These are phyloP conservation scores for Lyophyllum shimeji DNA, from an alignment of 768 basidiomycete genomes.

Conservation along the genomic window DNA sequence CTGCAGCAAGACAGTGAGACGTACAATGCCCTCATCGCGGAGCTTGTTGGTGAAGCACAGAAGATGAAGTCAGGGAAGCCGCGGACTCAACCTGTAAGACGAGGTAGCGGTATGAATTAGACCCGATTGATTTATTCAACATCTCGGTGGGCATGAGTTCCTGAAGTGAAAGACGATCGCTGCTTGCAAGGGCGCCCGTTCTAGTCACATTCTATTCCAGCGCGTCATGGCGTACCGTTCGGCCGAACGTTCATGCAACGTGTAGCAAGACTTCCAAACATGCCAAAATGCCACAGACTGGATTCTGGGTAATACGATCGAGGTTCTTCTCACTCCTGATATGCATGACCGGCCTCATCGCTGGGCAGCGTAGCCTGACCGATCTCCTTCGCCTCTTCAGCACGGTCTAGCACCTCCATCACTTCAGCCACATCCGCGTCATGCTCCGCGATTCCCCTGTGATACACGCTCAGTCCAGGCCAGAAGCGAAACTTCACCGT, in stretches of 20 bases:
- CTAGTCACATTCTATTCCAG: no score
- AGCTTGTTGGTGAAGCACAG: slow-evolving; percentile 90
- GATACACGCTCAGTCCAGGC: slow-evolving; percentile 44
- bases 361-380: slow-evolving; percentile 23
- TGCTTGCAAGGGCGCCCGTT: background rate
- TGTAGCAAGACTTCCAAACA: no score
- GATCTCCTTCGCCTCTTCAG: slow-evolving; percentile 31
- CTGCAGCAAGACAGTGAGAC: slow-evolving; percentile 87
- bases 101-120: slow-evolving; percentile 45
- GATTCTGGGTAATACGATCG: no score
- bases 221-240: no score
- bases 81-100: slow-evolving; percentile 36
- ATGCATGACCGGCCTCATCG: slow-evolving; percentile 14
- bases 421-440: slow-evolving; percentile 37
- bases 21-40: slow-evolving; percentile 88
- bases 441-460: slow-evolving; percentile 31
- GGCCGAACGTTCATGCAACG: no score
- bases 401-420: slow-evolving; percentile 44
- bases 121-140: slow-evolving; percentile 5
- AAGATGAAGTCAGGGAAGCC: slow-evolving; percentile 72
- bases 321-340: no score
- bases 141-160: background rate
- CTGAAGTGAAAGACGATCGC: no score
- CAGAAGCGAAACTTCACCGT: slow-evolving; percentile 38
- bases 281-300: no score